phyloP scores from a whole-genome alignment of 1,284 basidiomycete species.

The Ceratorhiza oryzae-sativae region DNA sequence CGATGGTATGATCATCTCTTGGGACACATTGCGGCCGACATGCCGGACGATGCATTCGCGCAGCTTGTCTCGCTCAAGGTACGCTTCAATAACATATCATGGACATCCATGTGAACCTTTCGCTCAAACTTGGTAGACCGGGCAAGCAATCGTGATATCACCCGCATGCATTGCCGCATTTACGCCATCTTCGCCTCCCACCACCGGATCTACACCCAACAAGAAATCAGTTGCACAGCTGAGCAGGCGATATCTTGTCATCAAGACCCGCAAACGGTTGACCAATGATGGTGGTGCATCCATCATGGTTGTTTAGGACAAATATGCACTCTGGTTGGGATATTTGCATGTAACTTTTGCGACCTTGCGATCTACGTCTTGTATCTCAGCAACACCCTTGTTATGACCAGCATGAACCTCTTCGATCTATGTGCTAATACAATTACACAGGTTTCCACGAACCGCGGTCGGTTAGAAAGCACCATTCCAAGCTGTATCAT shows the following conservation, averaged over 20 bases:
- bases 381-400: neutral
- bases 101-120: neutral
- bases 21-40: slow-evolving; percentile 69
- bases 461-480: slow-evolving; percentile 6
- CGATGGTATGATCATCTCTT: slow-evolving; percentile 73
- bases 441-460: neutral
- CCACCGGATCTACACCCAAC: neutral
- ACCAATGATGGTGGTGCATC: slow-evolving; percentile 42
- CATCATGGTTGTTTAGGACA: slow-evolving; percentile 36
- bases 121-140: slow-evolving; percentile 39
- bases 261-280: slow-evolving; percentile 41
- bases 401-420: neutral
- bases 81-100: slow-evolving; percentile 16
- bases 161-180: slow-evolving; percentile 41
- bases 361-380: neutral
- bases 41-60: slow-evolving; percentile 67
- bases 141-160: slow-evolving; percentile 41
- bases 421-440: neutral
- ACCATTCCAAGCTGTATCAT: slow-evolving; percentile 49
- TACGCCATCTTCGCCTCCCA: slow-evolving; percentile 19
- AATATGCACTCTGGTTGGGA: neutral
- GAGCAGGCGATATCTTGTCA: slow-evolving; percentile 40
- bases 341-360: neutral
- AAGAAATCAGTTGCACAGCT: slow-evolving; percentile 29
- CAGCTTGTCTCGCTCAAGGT: slow-evolving; percentile 70